phyloP scores from a whole-genome alignment of 352 stramenopile genomes.

The Phytophthora podocarpi region DNA sequence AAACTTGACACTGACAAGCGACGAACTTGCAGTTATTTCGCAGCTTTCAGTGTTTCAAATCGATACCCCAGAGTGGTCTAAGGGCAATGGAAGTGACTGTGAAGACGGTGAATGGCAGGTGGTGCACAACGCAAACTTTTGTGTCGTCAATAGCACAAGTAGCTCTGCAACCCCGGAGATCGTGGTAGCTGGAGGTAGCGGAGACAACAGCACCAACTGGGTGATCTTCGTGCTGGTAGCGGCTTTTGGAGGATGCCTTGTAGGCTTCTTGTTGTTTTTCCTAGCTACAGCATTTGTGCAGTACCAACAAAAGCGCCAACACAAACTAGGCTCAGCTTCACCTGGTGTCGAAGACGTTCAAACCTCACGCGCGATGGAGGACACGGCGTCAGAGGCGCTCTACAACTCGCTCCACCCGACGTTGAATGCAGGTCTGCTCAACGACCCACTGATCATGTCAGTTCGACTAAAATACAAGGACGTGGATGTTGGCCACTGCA shows the following conservation, averaged over 20 bases:
- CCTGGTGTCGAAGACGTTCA: conserved; percentile 19
- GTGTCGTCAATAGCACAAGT: conserved; percentile 38
- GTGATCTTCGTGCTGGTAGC: conserved; percentile 38
- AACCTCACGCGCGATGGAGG: conserved; percentile 24
- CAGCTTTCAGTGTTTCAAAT: conserved; percentile 37
- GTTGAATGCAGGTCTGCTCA: conserved; percentile 37
- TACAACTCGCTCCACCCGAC: conserved; percentile 51
- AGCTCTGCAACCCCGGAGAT: conserved; percentile 22
- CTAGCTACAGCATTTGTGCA: conserved; percentile 24
- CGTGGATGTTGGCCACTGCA: conserved; percentile 39
- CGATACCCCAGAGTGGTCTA: conserved; percentile 1
- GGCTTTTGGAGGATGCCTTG: conserved; percentile 38
- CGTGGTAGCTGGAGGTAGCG: conserved; percentile 5
- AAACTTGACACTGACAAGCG: conserved; percentile 47
- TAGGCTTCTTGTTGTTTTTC: conserved; percentile 46
- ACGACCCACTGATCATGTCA: conserved; percentile 44
- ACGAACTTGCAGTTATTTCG: conserved; percentile 40
- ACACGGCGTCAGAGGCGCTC: conserved; percentile 37
- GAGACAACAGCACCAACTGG: conserved; percentile 31
- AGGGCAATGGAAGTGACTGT: conserved; percentile 18
- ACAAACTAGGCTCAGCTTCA: conserved; percentile 13
- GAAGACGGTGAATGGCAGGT: conserved; percentile 31
- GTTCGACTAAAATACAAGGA: conserved; percentile 47
- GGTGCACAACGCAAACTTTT: conserved; percentile 41
- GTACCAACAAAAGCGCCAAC: conserved; percentile 12